These are phyloP conservation scores for Clonostachys rosea DNA, from an alignment of 2,329 filamentous ascomycete genomes.

Conservation along the genomic window DNA sequence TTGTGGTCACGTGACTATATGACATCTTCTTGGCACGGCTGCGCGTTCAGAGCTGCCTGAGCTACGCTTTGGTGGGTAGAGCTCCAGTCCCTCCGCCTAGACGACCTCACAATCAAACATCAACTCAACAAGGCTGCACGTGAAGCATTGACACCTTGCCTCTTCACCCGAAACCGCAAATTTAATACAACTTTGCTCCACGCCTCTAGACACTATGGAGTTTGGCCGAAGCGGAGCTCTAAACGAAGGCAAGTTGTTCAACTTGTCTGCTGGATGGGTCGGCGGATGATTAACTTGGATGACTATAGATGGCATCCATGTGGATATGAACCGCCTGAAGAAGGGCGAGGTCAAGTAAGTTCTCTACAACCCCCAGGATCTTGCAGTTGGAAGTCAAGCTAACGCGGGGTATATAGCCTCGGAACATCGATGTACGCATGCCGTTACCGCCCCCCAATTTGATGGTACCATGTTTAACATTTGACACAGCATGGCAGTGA, in stretches of 20 bases:
- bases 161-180: too few relatives aligned
- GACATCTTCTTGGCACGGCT: constrained; percentile 17
- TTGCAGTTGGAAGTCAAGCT: constrained; percentile 5
- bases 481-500: constrained; percentile 82
- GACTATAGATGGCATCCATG: constrained; percentile 86
- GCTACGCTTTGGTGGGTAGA: constrained; percentile 17
- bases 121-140: neutral
- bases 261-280: constrained; percentile 11
- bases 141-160: too few relatives aligned
- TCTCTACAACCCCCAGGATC: neutral
- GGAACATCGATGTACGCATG: constrained; percentile 88
- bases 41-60: constrained; percentile 45
- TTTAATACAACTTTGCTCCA: neutral
- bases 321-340: constrained; percentile 98
- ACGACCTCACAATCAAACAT: neutral
- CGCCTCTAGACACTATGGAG: constrained; percentile 40
- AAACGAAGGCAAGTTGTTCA: constrained; percentile 50
- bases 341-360: constrained; percentile 97
- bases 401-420: constrained; percentile 54
- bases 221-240: constrained; percentile 58
- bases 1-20: constrained; percentile 10
- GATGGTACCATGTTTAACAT: too few relatives aligned
- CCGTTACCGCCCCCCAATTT: too few relatives aligned
- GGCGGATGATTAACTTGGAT: constrained; percentile 1
- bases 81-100: neutral